Base-by-base conservation (phyloP, 768 basidiomycete species). In the Lyophyllum semitale region DNA sequence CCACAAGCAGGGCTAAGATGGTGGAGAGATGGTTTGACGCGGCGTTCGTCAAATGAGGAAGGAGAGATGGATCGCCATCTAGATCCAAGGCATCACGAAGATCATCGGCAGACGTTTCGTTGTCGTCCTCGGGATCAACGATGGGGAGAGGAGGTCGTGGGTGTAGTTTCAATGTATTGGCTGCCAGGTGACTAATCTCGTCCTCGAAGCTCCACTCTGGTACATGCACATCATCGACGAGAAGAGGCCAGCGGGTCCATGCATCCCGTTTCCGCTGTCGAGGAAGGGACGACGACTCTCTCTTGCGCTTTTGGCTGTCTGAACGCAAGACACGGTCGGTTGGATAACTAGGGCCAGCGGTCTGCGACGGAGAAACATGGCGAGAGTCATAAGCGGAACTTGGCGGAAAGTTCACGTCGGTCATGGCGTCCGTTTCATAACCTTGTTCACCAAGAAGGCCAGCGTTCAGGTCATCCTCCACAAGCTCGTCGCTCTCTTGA, bases 191-290 rank as follows among this genome's bases (percentile, higher is more conserved):
- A 20, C 68, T 68, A 8, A 92, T 76, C 68, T 92, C 91, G 59
- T 92, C 90, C 44, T 84, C 77, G 20, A 93, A 70, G 8, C 71
- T 70, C 85, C 86, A 92, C 69, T 90, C 84, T 1, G 91, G 89
- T 8, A 81, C 72, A 22, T 77, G 73, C 15, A 89, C 78, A 61
- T 92, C 88, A 15, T 75, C 73, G 3, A 75, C 61, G 17, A 84
- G 77, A 48, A 91, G 78, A 1, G 91, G 91, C 91, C 91, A 93
- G 7, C 84, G 76, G 0, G 89, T 90, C 89, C 88, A 91, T 0
- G 72, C 73, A 61, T 87, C 82, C 22, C 76, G 64, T 65, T 68
- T 67, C 57, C 63, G 55, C 38, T 60, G 32, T 11, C 30, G 56
- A 32, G 48, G 32, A 27, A 46, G 38, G n/a, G 55, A 41, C 17